These are phyloP conservation scores for Stachybotrys elegans DNA, from an alignment of 2,329 filamentous ascomycete genomes.

Conservation along the genomic window DNA sequence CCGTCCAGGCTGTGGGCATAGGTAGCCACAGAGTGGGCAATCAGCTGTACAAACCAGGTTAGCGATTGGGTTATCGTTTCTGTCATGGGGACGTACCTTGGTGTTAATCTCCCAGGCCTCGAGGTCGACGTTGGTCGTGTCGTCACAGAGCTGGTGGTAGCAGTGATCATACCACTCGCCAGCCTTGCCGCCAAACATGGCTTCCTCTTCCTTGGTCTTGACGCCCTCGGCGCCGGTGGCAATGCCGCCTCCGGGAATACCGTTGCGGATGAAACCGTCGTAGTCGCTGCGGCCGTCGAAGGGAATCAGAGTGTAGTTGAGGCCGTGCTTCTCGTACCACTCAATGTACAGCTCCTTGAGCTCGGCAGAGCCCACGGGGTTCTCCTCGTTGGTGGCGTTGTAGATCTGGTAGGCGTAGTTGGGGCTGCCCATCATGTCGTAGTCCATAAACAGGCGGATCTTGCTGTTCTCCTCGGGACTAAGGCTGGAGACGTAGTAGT, in stretches of 20 bases:
- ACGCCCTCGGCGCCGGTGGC: constrained; percentile 73
- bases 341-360: constrained; percentile 62
- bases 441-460: constrained; percentile 64
- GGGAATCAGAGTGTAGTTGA: constrained; percentile 64
- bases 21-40: constrained; percentile 69
- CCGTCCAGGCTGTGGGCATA: constrained; percentile 61
- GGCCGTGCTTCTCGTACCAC: constrained; percentile 57
- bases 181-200: constrained; percentile 65
- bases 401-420: constrained; percentile 67
- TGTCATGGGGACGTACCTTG: no score
- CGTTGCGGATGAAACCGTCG: constrained; percentile 66
- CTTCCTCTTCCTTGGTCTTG: constrained; percentile 64
- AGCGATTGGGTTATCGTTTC: no score
- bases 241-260: constrained; percentile 70
- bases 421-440: constrained; percentile 64
- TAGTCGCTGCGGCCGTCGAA: constrained; percentile 82
- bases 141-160: constrained; percentile 60
- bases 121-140: constrained; percentile 51
- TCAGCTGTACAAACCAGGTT: no score
- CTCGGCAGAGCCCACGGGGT: constrained; percentile 66
- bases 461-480: constrained; percentile 53
- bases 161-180: constrained; percentile 55
- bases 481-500: constrained; percentile 53
- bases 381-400: constrained; percentile 64
- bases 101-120: constrained; percentile 59